Conservation (phyloP, 2,329 filamentous ascomycete genomes). For the Beauveria sp. region DNA sequence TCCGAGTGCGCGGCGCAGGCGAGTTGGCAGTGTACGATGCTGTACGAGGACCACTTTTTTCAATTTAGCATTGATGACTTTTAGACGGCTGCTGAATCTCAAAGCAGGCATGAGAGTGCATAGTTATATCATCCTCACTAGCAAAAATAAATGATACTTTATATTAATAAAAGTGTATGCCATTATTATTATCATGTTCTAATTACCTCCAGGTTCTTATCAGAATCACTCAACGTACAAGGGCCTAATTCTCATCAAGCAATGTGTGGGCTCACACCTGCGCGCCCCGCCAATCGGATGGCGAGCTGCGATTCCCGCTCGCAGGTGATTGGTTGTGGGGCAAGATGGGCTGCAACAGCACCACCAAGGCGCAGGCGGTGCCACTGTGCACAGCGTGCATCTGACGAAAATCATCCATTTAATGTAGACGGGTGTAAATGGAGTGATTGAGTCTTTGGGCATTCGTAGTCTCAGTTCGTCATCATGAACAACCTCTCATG, state of each 20-base stretch:
- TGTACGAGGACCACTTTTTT: too few species aligned
- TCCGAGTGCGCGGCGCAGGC: not conserved
- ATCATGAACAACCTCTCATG: not conserved
- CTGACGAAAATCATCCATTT: not conserved
- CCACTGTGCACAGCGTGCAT: not conserved
- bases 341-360: not conserved
- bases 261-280: not conserved
- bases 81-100: too few species aligned
- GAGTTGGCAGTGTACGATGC: not conserved
- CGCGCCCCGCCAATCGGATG: constrained; percentile 4
- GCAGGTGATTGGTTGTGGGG: not conserved
- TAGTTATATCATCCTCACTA: too few species aligned
- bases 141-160: too few species aligned
- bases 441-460: not conserved
- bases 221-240: too few species aligned
- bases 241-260: too few species aligned
- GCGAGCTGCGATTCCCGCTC: not conserved
- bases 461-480: not conserved
- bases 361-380: not conserved
- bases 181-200: too few species aligned
- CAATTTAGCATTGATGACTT: too few species aligned
- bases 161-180: too few species aligned
- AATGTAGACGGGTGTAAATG: not conserved
- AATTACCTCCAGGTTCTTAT: too few species aligned
- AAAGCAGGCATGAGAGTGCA: too few species aligned